Evolutionary conservation across 108 stramenopile genomes (phyloP).

Genomic region (Pseudonitzschia pungens): DNA sequence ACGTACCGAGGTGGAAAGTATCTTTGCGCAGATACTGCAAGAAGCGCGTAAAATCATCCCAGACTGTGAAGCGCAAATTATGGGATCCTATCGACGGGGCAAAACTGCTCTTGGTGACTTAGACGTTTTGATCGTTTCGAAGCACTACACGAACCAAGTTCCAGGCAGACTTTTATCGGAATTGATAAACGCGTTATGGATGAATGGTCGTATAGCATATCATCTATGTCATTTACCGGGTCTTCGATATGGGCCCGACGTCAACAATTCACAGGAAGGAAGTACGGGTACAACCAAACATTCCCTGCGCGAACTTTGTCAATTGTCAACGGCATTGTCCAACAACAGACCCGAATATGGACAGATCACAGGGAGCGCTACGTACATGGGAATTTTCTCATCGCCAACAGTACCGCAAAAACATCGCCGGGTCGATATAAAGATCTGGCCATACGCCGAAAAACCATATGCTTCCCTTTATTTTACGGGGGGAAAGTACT

Average conservation of each 20-base stretch:
- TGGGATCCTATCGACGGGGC: conserved; percentile 59
- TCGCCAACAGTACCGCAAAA: conserved; percentile 29
- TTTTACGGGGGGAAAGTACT: conserved; percentile 60
- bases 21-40: conserved; percentile 33
- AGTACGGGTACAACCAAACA: background rate
- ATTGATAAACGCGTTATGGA: conserved; percentile 26
- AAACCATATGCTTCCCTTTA: conserved; percentile 51
- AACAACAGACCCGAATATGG: background rate
- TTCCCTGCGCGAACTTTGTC: background rate
- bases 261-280: no score
- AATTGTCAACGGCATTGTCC: background rate
- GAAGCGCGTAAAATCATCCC: conserved; percentile 28
- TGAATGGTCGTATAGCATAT: conserved; percentile 40
- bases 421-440: conserved; percentile 53
- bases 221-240: conserved; percentile 38
- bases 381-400: conserved; percentile 47
- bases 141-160: conserved; percentile 23
- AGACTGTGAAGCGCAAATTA: conserved; percentile 33
- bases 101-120: conserved; percentile 49
- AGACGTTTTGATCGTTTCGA: conserved; percentile 49
- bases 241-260: background rate
- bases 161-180: conserved; percentile 19
- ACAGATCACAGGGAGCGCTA: background rate
- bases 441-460: conserved; percentile 50
- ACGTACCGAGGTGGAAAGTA: conserved; percentile 45